Base-by-base conservation (phyloP, 2,329 filamentous ascomycete genomes). In the Microascus cirrosus region DNA sequence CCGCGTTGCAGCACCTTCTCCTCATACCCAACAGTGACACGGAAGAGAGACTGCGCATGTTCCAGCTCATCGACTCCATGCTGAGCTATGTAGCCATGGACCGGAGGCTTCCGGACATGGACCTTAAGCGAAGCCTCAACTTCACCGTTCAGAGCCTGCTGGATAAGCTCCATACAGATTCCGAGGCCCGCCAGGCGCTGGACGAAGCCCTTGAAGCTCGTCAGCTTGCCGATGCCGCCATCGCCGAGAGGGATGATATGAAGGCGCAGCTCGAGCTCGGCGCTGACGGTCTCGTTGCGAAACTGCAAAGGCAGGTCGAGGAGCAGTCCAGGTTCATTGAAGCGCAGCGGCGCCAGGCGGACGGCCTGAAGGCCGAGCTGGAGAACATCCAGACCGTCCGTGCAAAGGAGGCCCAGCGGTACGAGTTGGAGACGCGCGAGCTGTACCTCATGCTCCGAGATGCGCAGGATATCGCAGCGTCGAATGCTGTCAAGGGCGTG, bases 71-170 rank as follows among this genome's bases (percentile, higher is more conserved):
- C 32, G 94, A 99, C 72, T 87, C 90, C n/a, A 97, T 97, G 91
- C 84, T 99, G 63, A 96, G 91, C 72, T 97, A 97, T 71, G 93
- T 99, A 61, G 93, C 93, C 65, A 99, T 99, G 93, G 94, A 99
- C 71, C 84, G 94, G 67, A 83, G 94, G 62, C 73, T 97, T 62
- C 94, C 94, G 45, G 93, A 99, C 71, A 93, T 97, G 85, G 94
- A 99, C 70, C 82, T 99, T 60, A 96, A 96, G 76, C 93, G 97
- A 71, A 95, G 91, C 68, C 82, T 99, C 63, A 96, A 95, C 70
- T 97, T 97, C 67, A 96, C 93, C 0, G 94, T 99, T 11, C 94
- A 97, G 74, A 95, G 84, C 70, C 78, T 99, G 64, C 78, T 99
- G 61, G 94, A 97, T 74, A 95, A 95, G 73, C 79, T 99, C 56